These are phyloP conservation scores for Bipolaris oryzae DNA, from an alignment of 2,329 filamentous ascomycete species.

Conservation along the genomic window DNA sequence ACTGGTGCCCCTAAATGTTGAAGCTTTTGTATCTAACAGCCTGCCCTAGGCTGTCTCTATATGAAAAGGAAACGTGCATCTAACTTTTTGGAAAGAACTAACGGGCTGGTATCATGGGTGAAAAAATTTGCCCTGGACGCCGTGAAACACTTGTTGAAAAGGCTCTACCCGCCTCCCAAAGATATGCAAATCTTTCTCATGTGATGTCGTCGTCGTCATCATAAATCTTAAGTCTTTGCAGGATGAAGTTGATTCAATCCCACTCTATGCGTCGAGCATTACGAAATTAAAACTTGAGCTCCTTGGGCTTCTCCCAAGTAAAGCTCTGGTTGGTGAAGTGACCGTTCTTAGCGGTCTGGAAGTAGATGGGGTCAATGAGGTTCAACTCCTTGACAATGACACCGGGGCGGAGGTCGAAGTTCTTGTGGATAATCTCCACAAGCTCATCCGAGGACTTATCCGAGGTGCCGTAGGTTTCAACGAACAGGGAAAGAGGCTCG, in stretches of 20 bases:
- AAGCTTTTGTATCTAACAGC: slow-evolving; percentile 27
- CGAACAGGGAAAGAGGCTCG: slow-evolving; percentile 96
- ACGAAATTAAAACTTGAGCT: slow-evolving; percentile 78
- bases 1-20: slow-evolving; percentile 34
- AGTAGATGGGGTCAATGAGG: slow-evolving; percentile 95
- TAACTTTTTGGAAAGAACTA: slow-evolving; percentile 39
- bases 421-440: slow-evolving; percentile 89
- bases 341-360: slow-evolving; percentile 98
- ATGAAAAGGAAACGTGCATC: slow-evolving; percentile 29
- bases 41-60: slow-evolving; percentile 25
- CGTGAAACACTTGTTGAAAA: slow-evolving; percentile 50
- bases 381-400: slow-evolving; percentile 98
- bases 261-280: slow-evolving; percentile 38
- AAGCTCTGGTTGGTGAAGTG: slow-evolving; percentile 99
- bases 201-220: slow-evolving; percentile 18
- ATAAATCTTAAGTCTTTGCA: slow-evolving; percentile 33
- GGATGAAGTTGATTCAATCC: slow-evolving; percentile 51
- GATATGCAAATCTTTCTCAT: slow-evolving; percentile 45
- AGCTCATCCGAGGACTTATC: slow-evolving; percentile 88
- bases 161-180: slow-evolving; percentile 42
- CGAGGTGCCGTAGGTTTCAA: slow-evolving; percentile 97
- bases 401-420: slow-evolving; percentile 98
- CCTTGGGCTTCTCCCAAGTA: slow-evolving; percentile 98
- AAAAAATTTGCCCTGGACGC: slow-evolving; percentile 41
- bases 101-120: slow-evolving; percentile 41